Evolutionary conservation across 306 rosid genomes (phyloP).

Genomic region (Heteromeles arbutifolia): DNA sequence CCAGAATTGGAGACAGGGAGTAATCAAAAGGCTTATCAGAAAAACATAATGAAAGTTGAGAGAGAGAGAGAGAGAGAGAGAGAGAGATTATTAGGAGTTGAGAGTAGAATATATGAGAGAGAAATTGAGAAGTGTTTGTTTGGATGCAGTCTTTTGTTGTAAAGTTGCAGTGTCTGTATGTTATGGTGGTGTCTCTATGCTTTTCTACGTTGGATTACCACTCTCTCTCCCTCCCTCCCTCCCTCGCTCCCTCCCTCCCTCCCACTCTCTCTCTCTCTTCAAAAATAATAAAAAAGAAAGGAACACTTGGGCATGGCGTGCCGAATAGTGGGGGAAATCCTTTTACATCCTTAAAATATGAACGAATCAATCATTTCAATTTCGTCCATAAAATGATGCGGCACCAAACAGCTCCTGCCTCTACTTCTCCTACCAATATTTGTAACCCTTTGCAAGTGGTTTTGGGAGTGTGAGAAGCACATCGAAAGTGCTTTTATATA

Average conservation of each 20-base stretch:
- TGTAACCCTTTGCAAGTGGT: neutral
- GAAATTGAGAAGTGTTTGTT: neutral
- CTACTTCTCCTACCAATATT: neutral
- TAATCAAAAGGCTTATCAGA: slow-evolving; percentile 12
- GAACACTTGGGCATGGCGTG: slow-evolving; percentile 26
- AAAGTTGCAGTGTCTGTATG: neutral
- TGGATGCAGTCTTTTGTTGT: neutral
- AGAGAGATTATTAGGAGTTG: neutral
- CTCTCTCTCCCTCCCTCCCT: slow-evolving; percentile 1
- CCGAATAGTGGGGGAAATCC: neutral
- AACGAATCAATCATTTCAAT: neutral
- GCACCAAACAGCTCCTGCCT: neutral
- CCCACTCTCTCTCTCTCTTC: too few relatives aligned
- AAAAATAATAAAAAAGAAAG: neutral
- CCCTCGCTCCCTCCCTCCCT: neutral
- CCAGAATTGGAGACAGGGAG: slow-evolving; percentile 1
- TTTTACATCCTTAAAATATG: neutral
- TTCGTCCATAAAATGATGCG: neutral
- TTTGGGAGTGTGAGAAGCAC: too few relatives aligned
- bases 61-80: neutral
- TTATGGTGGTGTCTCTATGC: slow-evolving; percentile 20
- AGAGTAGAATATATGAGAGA: neutral
- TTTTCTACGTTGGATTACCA: slow-evolving; percentile 65
- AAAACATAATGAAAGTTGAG: slow-evolving; percentile 17
- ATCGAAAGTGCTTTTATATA: too few relatives aligned